Conservation (phyloP, 352 stramenopile species). For the Pythium brachiatum region DNA sequence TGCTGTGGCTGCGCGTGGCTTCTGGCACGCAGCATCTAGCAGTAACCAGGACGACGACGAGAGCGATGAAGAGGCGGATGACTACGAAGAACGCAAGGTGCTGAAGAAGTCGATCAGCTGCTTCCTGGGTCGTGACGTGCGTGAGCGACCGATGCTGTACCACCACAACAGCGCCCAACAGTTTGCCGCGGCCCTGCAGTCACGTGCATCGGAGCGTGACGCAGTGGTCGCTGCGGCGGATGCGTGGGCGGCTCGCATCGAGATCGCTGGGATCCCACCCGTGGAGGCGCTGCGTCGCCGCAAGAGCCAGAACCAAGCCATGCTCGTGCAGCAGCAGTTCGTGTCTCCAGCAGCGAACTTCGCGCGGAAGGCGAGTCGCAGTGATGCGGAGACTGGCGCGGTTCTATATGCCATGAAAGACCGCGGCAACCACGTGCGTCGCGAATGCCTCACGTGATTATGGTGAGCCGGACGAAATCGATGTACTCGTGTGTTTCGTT, state of each 20-base stretch:
- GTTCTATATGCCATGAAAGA: conserved; percentile 9
- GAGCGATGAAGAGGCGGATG: conserved; percentile 29
- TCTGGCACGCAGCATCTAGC: conserved; percentile 14
- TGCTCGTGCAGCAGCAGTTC: conserved; percentile 24
- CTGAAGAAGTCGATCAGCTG: conserved; percentile 58
- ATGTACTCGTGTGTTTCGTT: not conserved
- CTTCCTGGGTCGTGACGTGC: conserved; percentile 47
- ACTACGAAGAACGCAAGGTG: conserved; percentile 47
- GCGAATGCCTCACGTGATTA: conserved; percentile 10
- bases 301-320: conserved; percentile 18
- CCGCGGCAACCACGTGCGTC: conserved; percentile 4
- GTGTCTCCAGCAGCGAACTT: not conserved
- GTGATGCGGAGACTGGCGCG: not conserved
- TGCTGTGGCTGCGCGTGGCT: conserved; percentile 18
- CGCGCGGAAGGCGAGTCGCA: conserved; percentile 2
- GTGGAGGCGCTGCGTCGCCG: conserved; percentile 19
- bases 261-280: conserved; percentile 52
- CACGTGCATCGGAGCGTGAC: conserved; percentile 24
- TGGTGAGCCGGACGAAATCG: not conserved
- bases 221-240: conserved; percentile 21
- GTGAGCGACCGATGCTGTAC: conserved; percentile 36
- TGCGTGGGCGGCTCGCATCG: conserved; percentile 49
- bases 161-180: conserved; percentile 27
- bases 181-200: conserved; percentile 8
- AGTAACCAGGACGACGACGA: conserved; percentile 27